These are phyloP conservation scores for Aureobasidium melanogenum DNA, from an alignment of 2,329 filamentous ascomycete genomes.

Conservation along the genomic window DNA sequence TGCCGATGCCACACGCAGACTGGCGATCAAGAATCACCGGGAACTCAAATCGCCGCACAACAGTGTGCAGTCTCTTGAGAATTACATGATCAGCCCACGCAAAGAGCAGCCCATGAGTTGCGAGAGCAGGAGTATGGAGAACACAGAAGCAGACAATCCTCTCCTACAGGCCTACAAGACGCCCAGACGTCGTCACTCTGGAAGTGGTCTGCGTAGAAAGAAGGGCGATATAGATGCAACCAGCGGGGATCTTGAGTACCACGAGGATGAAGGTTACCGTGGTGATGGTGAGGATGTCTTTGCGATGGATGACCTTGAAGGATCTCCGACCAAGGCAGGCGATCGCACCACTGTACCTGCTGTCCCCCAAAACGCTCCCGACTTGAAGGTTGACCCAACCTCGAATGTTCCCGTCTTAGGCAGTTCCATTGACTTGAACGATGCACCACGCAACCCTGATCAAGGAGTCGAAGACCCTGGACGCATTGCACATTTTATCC, in stretches of 20 bases:
- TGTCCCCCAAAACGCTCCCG: background rate
- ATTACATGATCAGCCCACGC: background rate
- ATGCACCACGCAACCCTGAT: slow-evolving; percentile 32
- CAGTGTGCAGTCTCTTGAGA: background rate
- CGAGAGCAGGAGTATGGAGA: slow-evolving; percentile 11
- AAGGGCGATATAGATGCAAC: slow-evolving; percentile 54
- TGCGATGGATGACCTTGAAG: slow-evolving; percentile 50
- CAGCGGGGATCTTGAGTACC: slow-evolving; percentile 77
- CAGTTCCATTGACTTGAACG: slow-evolving; percentile 23
- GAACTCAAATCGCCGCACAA: slow-evolving; percentile 10
- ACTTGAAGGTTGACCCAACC: background rate
- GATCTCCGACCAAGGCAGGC: slow-evolving; percentile 8
- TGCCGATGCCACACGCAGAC: slow-evolving; percentile 30
- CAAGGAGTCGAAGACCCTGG: slow-evolving; percentile 35
- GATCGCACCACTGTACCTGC: background rate
- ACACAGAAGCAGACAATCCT: slow-evolving; percentile 6
- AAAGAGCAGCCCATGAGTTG: background rate
- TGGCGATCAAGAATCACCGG: slow-evolving; percentile 30
- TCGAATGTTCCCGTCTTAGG: slow-evolving; percentile 14
- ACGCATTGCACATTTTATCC: slow-evolving; percentile 83
- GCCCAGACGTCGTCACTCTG: slow-evolving; percentile 67
- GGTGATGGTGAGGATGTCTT: slow-evolving; percentile 68
- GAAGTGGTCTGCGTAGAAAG: slow-evolving; percentile 71
- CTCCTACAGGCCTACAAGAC: slow-evolving; percentile 11
- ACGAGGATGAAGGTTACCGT: slow-evolving; percentile 79